Evolutionary conservation across 2,329 filamentous ascomycete genomes (phyloP).

Genomic region (Cladosporium phlei): DNA sequence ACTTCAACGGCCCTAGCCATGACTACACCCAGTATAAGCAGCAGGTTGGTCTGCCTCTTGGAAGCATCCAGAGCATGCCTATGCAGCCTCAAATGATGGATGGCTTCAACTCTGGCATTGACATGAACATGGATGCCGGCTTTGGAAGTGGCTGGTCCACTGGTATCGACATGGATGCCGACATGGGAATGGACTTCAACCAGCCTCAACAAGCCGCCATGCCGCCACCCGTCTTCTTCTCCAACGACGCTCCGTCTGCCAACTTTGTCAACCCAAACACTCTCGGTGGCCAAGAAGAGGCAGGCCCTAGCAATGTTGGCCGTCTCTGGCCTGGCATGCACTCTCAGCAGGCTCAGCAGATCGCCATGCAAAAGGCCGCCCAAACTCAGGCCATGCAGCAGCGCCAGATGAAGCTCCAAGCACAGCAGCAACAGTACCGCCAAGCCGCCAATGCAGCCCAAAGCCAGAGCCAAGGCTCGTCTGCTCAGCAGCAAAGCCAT

Average conservation of each 20-base stretch:
- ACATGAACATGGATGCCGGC: slow-evolving; percentile 56
- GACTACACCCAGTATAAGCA: slow-evolving; percentile 95
- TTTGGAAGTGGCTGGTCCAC: slow-evolving; percentile 55
- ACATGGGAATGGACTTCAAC: slow-evolving; percentile 63
- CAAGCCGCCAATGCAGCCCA: slow-evolving; percentile 25
- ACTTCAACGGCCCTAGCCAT: slow-evolving; percentile 64
- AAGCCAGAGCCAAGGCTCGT: slow-evolving; percentile 26
- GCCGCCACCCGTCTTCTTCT: slow-evolving; percentile 58
- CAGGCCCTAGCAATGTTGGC: slow-evolving; percentile 51
- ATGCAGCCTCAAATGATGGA: slow-evolving; percentile 51
- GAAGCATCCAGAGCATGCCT: slow-evolving; percentile 73
- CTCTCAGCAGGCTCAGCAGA: slow-evolving; percentile 70
- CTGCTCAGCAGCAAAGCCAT: slow-evolving; percentile 23
- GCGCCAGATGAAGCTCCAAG: slow-evolving; percentile 45
- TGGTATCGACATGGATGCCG: slow-evolving; percentile 47
- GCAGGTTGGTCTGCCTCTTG: slow-evolving; percentile 85
- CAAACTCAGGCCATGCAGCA: slow-evolving; percentile 39
- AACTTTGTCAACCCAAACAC: slow-evolving; percentile 70
- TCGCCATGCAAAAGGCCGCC: slow-evolving; percentile 52
- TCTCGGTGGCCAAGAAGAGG: slow-evolving; percentile 60
- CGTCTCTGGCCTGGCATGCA: slow-evolving; percentile 92
- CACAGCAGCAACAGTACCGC: slow-evolving; percentile 35
- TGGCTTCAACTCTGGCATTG: slow-evolving; percentile 52
- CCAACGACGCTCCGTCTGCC: slow-evolving; percentile 35
- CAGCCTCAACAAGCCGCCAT: slow-evolving; percentile 41